Evolutionary conservation across 2,329 filamentous ascomycete species (phyloP), one percentile per base, ranked within the genome.

Genomic region (Penicillium sp.): DNA sequence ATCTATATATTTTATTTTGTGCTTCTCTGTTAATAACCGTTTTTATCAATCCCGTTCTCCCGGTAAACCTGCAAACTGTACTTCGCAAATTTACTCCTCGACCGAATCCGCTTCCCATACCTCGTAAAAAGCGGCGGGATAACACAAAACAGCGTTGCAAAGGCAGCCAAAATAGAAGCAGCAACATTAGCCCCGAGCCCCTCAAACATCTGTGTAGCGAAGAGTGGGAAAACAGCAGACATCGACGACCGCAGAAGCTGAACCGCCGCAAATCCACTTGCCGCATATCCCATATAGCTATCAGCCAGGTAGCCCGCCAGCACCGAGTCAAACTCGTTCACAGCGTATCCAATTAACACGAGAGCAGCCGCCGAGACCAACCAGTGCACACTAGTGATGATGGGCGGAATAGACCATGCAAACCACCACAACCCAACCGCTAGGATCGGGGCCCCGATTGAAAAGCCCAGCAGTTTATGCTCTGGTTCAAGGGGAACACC

Each of bases 401-500:
- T 52, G 1, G 77, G 78, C 0, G 79, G 78, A 5, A 80, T 71
- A 2, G 78, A 79, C 69, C 73, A 77, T 5, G 75, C 74, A 52
- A 81, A 79, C 63, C 69, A 72, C 72, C 76, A 79, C 1, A 82
- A 70, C 1, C 73, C 77, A 5, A 69, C 61, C 2, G 77, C 75
- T 3, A 81, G 71, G 5, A 73, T 62, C 2, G 78, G 77, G 0
- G 75, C 74, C 0, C 76, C 79, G 28, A 80, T 65, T 36, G 70
- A 70, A 56, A 81, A 80, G n/a, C 78, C 79, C 7, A 69, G 59
- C 18, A 81, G 67, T 49, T 81, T 81, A 61, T 80, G 73, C 64
- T 81, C 79, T 0, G 77, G 78, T 8, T 68, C 58, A 5, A 72
- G 48, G 1, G 60, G 52, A 1, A 53, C 54, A 31, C 61, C 58